Conservation (phyloP, 306 rosid genomes). For the Cercis canadensis region DNA sequence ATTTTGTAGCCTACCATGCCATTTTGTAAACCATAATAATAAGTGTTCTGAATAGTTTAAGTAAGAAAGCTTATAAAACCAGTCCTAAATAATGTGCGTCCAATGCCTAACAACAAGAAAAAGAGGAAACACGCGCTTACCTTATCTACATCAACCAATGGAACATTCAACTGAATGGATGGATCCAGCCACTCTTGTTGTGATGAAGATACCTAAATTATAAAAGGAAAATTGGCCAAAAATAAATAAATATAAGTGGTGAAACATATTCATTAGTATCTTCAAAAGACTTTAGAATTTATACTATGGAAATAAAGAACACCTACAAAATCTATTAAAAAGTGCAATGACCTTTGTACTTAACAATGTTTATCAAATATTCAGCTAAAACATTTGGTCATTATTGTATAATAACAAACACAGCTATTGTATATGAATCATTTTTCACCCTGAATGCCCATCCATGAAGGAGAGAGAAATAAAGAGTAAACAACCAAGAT, state of each 20-base stretch:
- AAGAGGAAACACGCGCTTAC: constrained; percentile 47
- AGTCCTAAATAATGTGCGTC: not conserved
- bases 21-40: too few species aligned
- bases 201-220: constrained; percentile 63
- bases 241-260: not conserved
- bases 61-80: not conserved
- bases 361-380: constrained; percentile 9
- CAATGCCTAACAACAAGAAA: not conserved
- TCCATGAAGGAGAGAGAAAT: constrained; percentile 1
- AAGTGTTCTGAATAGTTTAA: not conserved
- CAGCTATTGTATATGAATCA: not conserved
- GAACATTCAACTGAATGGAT: constrained; percentile 74
- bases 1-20: not conserved
- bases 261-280: constrained; percentile 3
- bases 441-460: not conserved
- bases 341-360: constrained; percentile 1
- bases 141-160: constrained; percentile 94
- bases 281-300: not conserved
- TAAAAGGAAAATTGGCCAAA: constrained; percentile 21
- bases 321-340: not conserved
- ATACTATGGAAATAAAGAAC: not conserved
- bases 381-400: not conserved
- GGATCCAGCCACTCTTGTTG: constrained; percentile 73
- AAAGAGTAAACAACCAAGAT: not conserved
- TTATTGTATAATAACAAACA: not conserved